Evolutionary conservation across 441 rosid species (phyloP).

Genomic region (Melastoma candidum): DNA sequence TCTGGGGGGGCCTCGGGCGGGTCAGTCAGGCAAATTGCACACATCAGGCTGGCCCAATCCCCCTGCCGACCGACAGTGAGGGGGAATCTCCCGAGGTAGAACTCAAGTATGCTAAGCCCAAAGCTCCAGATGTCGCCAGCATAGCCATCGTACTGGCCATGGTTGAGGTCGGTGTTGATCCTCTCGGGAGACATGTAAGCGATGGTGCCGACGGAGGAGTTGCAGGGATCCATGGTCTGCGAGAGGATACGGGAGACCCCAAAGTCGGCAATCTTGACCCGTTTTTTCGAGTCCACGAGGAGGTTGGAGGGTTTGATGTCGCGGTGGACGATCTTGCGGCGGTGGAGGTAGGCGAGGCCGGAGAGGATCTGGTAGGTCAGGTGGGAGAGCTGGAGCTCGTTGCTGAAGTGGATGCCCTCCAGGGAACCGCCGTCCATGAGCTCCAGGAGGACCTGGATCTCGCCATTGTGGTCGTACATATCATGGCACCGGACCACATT

Average conservation of each 20-base stretch:
- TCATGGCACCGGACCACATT: conserved; percentile 6
- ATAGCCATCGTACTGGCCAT: conserved; percentile 57
- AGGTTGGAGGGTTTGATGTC: conserved; percentile 52
- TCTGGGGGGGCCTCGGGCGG: conserved; percentile 59
- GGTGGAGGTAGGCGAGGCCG: conserved; percentile 11
- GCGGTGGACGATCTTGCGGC: conserved; percentile 13
- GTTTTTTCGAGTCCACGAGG: conserved; percentile 43
- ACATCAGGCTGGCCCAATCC: conserved; percentile 92
- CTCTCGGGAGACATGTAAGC: conserved; percentile 97
- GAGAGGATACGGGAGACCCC: conserved; percentile 80
- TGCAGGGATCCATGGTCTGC: conserved; percentile 58
- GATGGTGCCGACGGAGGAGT: conserved; percentile 86
- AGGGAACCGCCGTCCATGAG: conserved; percentile 9
- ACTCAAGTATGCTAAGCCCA: conserved; percentile 74
- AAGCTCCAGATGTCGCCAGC: conserved; percentile 92
- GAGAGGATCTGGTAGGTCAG: conserved; percentile 1
- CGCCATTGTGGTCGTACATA: conserved; percentile 6
- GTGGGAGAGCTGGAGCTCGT: conserved; percentile 7
- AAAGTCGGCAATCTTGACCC: conserved; percentile 81
- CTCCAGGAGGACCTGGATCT: conserved; percentile 8
- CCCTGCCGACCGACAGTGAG: conserved; percentile 62
- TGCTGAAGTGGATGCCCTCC: conserved; percentile 1
- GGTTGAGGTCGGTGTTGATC: conserved; percentile 64
- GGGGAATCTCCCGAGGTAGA: conserved; percentile 69
- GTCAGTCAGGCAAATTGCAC: conserved; percentile 86